phyloP scores from a whole-genome alignment of 2,329 filamentous ascomycete species.

The Penicillium sp. region DNA sequence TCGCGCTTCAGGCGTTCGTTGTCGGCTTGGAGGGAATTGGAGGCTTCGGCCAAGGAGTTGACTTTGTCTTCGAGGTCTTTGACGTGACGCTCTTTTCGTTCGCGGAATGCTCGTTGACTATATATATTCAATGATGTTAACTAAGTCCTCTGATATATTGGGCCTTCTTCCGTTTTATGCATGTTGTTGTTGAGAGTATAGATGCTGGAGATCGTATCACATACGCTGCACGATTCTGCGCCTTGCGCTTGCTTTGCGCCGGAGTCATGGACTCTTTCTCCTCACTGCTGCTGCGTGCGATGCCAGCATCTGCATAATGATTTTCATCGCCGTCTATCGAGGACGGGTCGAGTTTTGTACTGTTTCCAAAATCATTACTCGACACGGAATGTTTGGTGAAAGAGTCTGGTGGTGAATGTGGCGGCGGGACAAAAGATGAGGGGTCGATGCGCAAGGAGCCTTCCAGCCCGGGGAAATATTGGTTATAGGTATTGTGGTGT shows the following conservation, averaged over 20 bases:
- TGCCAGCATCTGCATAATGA: conserved; percentile 25
- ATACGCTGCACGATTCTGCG: conserved; percentile 73
- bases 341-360: conserved; percentile 23
- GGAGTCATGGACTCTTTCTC: conserved; percentile 57
- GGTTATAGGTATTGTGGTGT: conserved; percentile 35
- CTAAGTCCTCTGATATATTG: neutral
- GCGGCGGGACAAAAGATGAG: conserved; percentile 33
- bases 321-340: conserved; percentile 33
- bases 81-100: conserved; percentile 92
- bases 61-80: conserved; percentile 90
- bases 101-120: conserved; percentile 93
- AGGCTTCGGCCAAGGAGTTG: conserved; percentile 71
- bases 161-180: neutral
- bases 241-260: conserved; percentile 64
- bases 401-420: conserved; percentile 39
- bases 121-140: neutral
- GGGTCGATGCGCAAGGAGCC: conserved; percentile 39
- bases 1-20: conserved; percentile 85
- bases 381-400: conserved; percentile 35
- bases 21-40: conserved; percentile 71
- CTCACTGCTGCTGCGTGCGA: conserved; percentile 51
- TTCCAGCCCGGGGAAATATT: conserved; percentile 40
- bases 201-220: conserved; percentile 29
- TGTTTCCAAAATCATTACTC: conserved; percentile 27
- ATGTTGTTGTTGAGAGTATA: neutral